Conservation (phyloP, 202 grass and related monocot genomes). For the Saccharum hybrid region DNA sequence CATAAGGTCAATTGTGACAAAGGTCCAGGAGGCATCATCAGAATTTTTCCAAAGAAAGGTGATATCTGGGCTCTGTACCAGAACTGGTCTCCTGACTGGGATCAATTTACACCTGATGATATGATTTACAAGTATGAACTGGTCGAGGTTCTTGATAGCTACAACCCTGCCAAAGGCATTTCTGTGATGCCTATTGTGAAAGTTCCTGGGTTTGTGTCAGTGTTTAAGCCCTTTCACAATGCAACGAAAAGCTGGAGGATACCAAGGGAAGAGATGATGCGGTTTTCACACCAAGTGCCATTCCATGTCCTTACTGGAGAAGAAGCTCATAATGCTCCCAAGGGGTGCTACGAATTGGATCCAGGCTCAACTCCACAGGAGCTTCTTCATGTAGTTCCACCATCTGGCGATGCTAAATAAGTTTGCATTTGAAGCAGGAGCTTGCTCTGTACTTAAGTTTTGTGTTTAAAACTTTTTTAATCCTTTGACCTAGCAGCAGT, state of each 20-base stretch:
- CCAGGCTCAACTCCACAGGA: constrained; percentile 80
- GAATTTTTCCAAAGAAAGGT: constrained; percentile 75
- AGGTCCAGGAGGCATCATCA: constrained; percentile 56
- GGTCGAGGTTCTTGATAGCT: constrained; percentile 62
- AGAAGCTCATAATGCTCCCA: constrained; percentile 66
- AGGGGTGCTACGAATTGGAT: constrained; percentile 80
- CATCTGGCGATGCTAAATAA: constrained; percentile 10
- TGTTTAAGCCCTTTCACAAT: constrained; percentile 57
- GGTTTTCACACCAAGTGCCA: constrained; percentile 87
- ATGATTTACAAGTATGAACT: constrained; percentile 80
- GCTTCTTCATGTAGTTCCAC: constrained; percentile 52
- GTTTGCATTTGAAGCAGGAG: constrained; percentile 8
- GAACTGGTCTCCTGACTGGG: constrained; percentile 79
- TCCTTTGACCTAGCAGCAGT: constrained; percentile 30
- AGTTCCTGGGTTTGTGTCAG: constrained; percentile 72
- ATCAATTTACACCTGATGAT: constrained; percentile 69
- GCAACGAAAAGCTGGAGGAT: constrained; percentile 47
- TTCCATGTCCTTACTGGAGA: constrained; percentile 63
- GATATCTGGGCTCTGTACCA: constrained; percentile 86
- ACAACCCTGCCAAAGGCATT: constrained; percentile 58
- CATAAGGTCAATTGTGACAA: constrained; percentile 65
- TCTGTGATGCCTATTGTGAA: constrained; percentile 65
- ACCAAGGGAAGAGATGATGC: constrained; percentile 66
- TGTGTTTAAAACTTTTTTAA: not conserved
- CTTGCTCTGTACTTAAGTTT: constrained; percentile 22